Evolutionary conservation across 495 filamentous ascomycete genomes (phyloP).

Genomic region (Astrothelium subdiscretum): DNA sequence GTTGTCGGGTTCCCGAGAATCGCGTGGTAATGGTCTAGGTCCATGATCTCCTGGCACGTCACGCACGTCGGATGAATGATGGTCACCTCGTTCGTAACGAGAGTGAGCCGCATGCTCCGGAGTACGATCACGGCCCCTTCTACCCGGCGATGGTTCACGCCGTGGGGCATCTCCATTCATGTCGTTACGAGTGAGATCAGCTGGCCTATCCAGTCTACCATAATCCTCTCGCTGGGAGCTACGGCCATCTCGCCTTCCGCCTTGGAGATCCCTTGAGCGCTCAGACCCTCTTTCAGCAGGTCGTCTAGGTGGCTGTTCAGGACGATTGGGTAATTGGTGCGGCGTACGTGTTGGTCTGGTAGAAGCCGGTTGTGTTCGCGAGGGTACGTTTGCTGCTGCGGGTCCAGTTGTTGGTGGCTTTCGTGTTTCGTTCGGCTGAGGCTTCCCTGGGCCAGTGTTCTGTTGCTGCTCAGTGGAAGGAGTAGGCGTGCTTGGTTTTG

Average conservation of each 20-base stretch:
- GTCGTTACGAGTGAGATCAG: slow-evolving; percentile 14
- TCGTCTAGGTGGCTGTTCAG: slow-evolving; percentile 9
- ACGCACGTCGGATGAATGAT: not conserved
- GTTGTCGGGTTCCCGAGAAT: not conserved
- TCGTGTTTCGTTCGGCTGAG: not conserved
- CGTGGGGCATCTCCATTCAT: slow-evolving; percentile 11
- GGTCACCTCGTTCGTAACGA: not conserved
- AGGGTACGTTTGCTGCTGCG: slow-evolving; percentile 5
- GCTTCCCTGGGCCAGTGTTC: not conserved
- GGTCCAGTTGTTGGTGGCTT: slow-evolving; percentile 11
- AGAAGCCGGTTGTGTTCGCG: not conserved
- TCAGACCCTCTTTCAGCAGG: slow-evolving; percentile 14
- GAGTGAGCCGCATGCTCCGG: slow-evolving; percentile 11
- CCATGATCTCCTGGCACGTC: not conserved
- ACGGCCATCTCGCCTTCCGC: slow-evolving; percentile 15
- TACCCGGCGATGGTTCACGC: slow-evolving; percentile 19
- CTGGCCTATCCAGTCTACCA: slow-evolving; percentile 24
- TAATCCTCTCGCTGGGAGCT: slow-evolving; percentile 12
- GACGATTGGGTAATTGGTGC: slow-evolving; percentile 1
- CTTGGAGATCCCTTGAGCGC: slow-evolving; percentile 8
- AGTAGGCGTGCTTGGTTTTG: slow-evolving; percentile 1
- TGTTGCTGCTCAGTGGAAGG: not conserved
- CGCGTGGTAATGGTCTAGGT: not conserved
- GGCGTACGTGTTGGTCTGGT: not conserved
- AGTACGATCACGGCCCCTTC: slow-evolving; percentile 17